Conservation (phyloP, 2,329 filamentous ascomycete species). For the Aspergillus puulaauensis region DNA sequence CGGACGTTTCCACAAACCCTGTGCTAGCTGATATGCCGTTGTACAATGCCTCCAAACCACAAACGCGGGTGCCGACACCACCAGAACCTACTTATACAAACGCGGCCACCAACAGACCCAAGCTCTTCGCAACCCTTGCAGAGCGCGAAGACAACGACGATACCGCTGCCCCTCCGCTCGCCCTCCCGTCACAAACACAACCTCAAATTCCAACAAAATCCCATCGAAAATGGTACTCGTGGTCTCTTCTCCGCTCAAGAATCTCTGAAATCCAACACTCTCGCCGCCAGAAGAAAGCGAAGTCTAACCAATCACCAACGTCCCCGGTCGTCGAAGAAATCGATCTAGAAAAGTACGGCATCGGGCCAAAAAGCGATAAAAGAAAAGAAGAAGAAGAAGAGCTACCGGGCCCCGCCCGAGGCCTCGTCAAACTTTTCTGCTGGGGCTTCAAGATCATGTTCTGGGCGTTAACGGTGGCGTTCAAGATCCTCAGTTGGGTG, state of each 20-base stretch:
- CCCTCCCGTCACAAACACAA: slow-evolving; percentile 13
- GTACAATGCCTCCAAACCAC: slow-evolving; percentile 18
- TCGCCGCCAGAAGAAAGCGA: slow-evolving; percentile 23
- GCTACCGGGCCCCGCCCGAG: slow-evolving; percentile 37
- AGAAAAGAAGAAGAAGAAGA: slow-evolving; percentile 37
- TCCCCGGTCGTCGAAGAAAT: slow-evolving; percentile 43
- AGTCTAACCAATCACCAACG: slow-evolving; percentile 13
- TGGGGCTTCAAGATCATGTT: slow-evolving; percentile 40
- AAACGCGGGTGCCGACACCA: slow-evolving; percentile 10
- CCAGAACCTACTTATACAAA: slow-evolving; percentile 16
- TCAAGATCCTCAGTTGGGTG: slow-evolving; percentile 43
- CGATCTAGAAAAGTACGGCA: slow-evolving; percentile 46
- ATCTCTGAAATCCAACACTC: not conserved
- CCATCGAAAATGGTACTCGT: slow-evolving; percentile 16
- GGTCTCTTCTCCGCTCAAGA: slow-evolving; percentile 15
- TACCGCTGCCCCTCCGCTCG: slow-evolving; percentile 16
- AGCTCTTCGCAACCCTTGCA: slow-evolving; percentile 38
- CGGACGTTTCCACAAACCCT: slow-evolving; percentile 41
- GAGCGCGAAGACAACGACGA: slow-evolving; percentile 42
- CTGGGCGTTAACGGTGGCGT: slow-evolving; percentile 35
- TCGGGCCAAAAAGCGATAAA: slow-evolving; percentile 28
- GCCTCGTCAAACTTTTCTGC: slow-evolving; percentile 37
- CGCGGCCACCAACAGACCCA: slow-evolving; percentile 1
- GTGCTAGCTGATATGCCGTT: slow-evolving; percentile 39
- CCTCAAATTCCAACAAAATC: not conserved